Percentiles rank a stretch among this genome's conserved stretches.
phyloP scores from a whole-genome alignment of 1,284 basidiomycete species.

The Malassezia globosa region DNA sequence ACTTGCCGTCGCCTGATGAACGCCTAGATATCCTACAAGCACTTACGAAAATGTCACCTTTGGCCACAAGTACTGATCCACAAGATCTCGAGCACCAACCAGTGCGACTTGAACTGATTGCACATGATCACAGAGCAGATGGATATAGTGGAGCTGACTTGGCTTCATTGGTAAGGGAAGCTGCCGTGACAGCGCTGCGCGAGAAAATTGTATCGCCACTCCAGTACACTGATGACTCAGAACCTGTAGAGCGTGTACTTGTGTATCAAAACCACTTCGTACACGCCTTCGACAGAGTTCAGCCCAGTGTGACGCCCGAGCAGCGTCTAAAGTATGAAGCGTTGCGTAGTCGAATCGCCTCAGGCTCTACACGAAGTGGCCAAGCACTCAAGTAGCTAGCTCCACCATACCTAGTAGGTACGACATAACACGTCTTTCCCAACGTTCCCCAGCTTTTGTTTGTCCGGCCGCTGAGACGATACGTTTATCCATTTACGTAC shows the following conservation, averaged over 20 bases:
- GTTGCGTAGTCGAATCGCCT: constrained; percentile 7
- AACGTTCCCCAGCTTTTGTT: not conserved
- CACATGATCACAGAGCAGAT: constrained; percentile 27
- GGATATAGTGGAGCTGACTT: constrained; percentile 44
- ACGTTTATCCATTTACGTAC: not conserved
- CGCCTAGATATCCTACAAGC: constrained; percentile 62
- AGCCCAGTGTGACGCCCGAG: constrained; percentile 15
- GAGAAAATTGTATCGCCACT: constrained; percentile 45
- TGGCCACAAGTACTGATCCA: constrained; percentile 51
- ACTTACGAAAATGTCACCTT: constrained; percentile 62
- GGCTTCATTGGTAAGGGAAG: constrained; percentile 52
- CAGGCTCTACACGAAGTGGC: not conserved
- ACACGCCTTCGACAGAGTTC: constrained; percentile 14
- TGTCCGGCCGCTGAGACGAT: too few species aligned
- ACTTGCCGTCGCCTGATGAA: constrained; percentile 67
- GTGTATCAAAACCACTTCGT: constrained; percentile 15
- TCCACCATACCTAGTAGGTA: not conserved
- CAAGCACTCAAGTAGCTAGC: constrained; percentile 1
- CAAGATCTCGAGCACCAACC: constrained; percentile 49
- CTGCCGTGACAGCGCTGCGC: constrained; percentile 70
- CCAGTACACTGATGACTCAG: constrained; percentile 5
- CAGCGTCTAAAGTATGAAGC: constrained; percentile 16
- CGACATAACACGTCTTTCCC: not conserved
- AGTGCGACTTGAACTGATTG: constrained; percentile 28
- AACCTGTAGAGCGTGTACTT: not conserved